These are phyloP conservation scores for Rusavskia elegans DNA, from an alignment of 495 filamentous ascomycete species.

Conservation along the genomic window DNA sequence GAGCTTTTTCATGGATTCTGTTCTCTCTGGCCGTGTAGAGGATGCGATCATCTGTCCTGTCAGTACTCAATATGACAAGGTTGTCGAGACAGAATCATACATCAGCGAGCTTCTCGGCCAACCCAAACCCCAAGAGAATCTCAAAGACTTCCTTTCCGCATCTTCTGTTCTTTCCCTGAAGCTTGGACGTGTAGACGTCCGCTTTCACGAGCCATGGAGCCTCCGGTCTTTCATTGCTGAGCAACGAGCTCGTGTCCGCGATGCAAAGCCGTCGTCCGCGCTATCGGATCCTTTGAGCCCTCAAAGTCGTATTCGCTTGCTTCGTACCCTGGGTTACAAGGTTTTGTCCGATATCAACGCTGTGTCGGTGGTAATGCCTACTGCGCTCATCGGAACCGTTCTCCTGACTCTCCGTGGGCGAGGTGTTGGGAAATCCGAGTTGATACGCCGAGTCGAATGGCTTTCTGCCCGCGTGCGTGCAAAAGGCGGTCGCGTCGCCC, in stretches of 20 bases:
- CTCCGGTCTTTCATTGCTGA: slow-evolving; percentile 61
- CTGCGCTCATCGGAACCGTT: slow-evolving; percentile 85
- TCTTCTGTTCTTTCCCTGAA: slow-evolving; percentile 80
- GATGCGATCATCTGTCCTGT: slow-evolving; percentile 90
- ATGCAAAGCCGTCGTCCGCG: slow-evolving; percentile 14
- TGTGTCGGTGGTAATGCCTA: slow-evolving; percentile 95
- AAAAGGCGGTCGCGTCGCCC: slow-evolving; percentile 80
- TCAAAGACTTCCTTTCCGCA: slow-evolving; percentile 72
- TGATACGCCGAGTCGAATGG: slow-evolving; percentile 82
- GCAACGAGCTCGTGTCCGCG: slow-evolving; percentile 38
- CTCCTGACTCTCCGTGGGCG: slow-evolving; percentile 81
- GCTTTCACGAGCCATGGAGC: slow-evolving; percentile 93
- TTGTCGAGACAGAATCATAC: slow-evolving; percentile 93
- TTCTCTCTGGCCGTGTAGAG: slow-evolving; percentile 73
- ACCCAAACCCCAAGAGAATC: slow-evolving; percentile 86
- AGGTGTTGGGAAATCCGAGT: slow-evolving; percentile 74
- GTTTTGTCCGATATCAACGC: slow-evolving; percentile 88
- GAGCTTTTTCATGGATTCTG: slow-evolving; percentile 76
- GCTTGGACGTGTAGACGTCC: slow-evolving; percentile 81
- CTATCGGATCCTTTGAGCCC: slow-evolving; percentile 19
- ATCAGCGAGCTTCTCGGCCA: slow-evolving; percentile 85
- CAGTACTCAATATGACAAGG: slow-evolving; percentile 95
- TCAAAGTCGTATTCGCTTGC: slow-evolving; percentile 41
- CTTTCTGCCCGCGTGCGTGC: slow-evolving; percentile 64
- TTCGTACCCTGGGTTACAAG: slow-evolving; percentile 76